A percentile compares a stretch with the other conserved stretches of the same genome.
Evolutionary conservation across 106 monocot genomes (phyloP).

Genomic region (Alisma plantagoaquatica): DNA sequence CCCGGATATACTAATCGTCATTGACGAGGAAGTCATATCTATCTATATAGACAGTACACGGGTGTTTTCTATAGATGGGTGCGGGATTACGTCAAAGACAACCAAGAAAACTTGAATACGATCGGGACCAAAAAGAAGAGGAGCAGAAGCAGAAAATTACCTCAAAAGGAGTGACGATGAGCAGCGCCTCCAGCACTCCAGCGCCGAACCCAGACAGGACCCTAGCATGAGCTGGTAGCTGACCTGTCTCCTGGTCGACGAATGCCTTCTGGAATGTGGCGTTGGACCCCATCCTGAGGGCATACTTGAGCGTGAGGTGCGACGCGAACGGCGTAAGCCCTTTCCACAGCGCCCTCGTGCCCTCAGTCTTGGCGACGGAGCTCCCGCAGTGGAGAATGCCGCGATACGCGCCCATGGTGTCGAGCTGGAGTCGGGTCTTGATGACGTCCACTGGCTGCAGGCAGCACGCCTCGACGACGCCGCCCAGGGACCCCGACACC

Average conservation of each 20-base stretch:
- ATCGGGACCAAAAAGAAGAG: too few relatives aligned
- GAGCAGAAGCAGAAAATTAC: too few relatives aligned
- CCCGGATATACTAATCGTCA: too few relatives aligned
- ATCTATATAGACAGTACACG: too few relatives aligned
- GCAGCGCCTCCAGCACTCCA: slow-evolving; percentile 88
- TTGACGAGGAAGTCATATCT: too few relatives aligned
- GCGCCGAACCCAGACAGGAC: slow-evolving; percentile 53
- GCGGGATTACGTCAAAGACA: too few relatives aligned
- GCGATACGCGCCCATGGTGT: slow-evolving; percentile 51
- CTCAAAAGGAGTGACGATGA: slow-evolving; percentile 95
- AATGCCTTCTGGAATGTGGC: slow-evolving; percentile 22
- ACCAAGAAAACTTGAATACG: too few relatives aligned
- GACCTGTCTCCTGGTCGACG: slow-evolving; percentile 19
- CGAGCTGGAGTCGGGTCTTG: slow-evolving; percentile 92
- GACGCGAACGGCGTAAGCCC: slow-evolving; percentile 26
- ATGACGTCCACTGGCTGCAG: slow-evolving; percentile 98
- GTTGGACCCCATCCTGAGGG: slow-evolving; percentile 27
- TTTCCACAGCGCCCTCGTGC: slow-evolving; percentile 23
- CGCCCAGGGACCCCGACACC: slow-evolving; percentile 73
- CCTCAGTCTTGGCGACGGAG: slow-evolving; percentile 13
- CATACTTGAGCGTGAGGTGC: slow-evolving; percentile 28
- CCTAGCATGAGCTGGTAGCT: slow-evolving; percentile 8
- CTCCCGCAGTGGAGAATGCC: slow-evolving; percentile 33
- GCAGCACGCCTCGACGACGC: slow-evolving; percentile 84
- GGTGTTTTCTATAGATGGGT: too few relatives aligned